A percentile compares a stretch with the other conserved stretches of the same genome.
Evolutionary conservation across 495 filamentous ascomycete genomes (phyloP).

Genomic region (Schizothecium vesticola): DNA sequence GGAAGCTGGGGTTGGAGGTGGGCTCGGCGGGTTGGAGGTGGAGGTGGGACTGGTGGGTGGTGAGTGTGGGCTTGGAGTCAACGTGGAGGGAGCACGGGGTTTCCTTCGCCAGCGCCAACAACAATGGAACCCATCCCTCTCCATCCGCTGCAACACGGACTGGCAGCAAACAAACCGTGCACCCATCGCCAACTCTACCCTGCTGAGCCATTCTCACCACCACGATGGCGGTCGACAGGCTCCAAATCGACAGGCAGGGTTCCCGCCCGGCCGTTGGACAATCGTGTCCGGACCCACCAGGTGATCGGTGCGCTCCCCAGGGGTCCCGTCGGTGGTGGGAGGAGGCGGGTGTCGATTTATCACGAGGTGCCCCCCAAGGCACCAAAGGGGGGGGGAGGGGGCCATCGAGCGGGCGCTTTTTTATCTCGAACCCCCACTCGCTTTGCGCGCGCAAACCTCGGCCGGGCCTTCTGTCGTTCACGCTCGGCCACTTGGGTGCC

Average conservation of each 20-base stretch:
- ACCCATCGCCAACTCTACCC: not conserved
- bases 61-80: constrained; percentile 5
- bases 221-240: not conserved
- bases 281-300: not conserved
- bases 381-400: not conserved
- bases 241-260: not conserved
- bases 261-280: not conserved
- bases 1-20: constrained; percentile 7
- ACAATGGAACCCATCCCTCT: not conserved
- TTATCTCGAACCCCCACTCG: not conserved
- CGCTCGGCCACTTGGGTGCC: not conserved
- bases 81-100: constrained; percentile 10
- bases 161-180: not conserved
- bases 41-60: not conserved
- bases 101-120: not conserved
- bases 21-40: constrained; percentile 1
- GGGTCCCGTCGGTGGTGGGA: not conserved
- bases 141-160: not conserved
- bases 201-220: not conserved
- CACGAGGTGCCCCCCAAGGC: not conserved
- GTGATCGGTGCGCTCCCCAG: not conserved
- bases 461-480: not conserved
- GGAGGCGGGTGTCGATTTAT: not conserved
- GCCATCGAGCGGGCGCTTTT: not conserved
- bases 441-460: not conserved